Evolutionary conservation across 75 land plant genomes (phyloP).

Genomic region (Selaginella moellendorffii): DNA sequence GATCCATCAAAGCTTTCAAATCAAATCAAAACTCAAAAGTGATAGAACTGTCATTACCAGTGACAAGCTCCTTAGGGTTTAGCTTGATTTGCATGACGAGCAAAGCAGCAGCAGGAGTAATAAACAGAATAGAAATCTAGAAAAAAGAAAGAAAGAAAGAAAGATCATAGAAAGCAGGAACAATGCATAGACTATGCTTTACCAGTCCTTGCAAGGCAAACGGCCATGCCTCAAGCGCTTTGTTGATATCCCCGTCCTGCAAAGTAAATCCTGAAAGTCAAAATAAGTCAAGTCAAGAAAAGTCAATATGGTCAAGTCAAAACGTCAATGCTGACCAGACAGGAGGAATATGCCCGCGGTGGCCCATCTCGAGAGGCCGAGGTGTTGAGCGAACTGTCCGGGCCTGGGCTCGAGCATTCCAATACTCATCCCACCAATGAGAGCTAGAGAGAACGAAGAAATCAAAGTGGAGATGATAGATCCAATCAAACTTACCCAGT

Average conservation of each 20-base stretch:
- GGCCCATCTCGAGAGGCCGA: constrained; percentile 37
- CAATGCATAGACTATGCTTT: constrained; percentile 17
- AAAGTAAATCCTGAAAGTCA: constrained; percentile 34
- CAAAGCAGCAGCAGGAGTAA: not conserved
- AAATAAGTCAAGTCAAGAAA: not conserved
- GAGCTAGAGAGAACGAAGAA: constrained; percentile 28
- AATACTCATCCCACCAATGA: constrained; percentile 37
- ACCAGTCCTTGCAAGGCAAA: constrained; percentile 56
- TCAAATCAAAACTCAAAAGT: too few relatives aligned
- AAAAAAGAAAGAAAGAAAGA: not conserved
- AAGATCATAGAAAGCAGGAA: not conserved
- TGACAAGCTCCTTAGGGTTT: not conserved
- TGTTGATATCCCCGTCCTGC: constrained; percentile 36
- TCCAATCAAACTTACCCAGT: too few relatives aligned
- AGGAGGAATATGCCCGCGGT: constrained; percentile 51
- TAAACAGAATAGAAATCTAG: not conserved
- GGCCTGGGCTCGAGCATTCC: constrained; percentile 42
- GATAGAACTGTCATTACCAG: not conserved
- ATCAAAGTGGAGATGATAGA: too few relatives aligned
- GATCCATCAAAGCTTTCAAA: too few relatives aligned
- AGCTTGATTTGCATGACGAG: not conserved
- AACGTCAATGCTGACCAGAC: constrained; percentile 31
- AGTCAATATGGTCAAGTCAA: not conserved
- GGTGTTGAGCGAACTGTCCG: constrained; percentile 51
- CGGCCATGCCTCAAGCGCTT: constrained; percentile 61